Base-by-base conservation (phyloP, 1,284 basidiomycete species). In the Ceratobasidium sp. region DNA sequence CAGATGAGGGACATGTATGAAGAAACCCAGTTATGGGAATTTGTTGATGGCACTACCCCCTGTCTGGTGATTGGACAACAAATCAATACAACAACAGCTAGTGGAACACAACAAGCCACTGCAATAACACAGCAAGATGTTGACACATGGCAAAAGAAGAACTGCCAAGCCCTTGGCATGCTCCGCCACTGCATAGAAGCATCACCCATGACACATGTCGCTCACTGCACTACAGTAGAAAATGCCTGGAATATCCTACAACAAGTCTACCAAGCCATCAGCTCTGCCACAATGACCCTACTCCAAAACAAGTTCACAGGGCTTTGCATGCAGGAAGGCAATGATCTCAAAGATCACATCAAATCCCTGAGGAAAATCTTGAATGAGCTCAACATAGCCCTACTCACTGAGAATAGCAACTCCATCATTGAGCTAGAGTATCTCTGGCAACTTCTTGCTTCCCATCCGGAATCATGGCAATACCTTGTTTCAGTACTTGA, bases 1-100 rank as follows among this genome's bases (percentile, higher is more conserved):
- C 61, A 64, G 28, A 64, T 64, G 44, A 14, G 33, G 14, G 61
- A 64, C 30, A 64, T 64, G 44, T 49, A 49, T 36, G 40, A 64
- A n/a, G 61, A 64, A 30, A 30, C 42, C 21, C 23, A 64, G 3
- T 25, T 21, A 56, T 23, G 25, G 30, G 12, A 44, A 53, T 21
- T 14, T 14, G n/a, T 25, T 23, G n/a, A n/a, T n/a, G 30, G 36
- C 14, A 3, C 42, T 9, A 38, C 16, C 30, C n/a, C n/a, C n/a
- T n/a, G n/a, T n/a, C n/a, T n/a, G n/a, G n/a, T n/a, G n/a, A n/a
- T n/a, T n/a, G n/a, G n/a, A n/a, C n/a, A n/a, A n/a, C n/a, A n/a
- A n/a, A 9, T 38, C 12, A 8, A 23, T 7, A 14, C 38, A 3
- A 8, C 59, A 5, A 21, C 42, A 3, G 3, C 59, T 23, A 21